Conservation (phyloP, 257 asterid species). For the Nicotiana tomentosiformis region DNA sequence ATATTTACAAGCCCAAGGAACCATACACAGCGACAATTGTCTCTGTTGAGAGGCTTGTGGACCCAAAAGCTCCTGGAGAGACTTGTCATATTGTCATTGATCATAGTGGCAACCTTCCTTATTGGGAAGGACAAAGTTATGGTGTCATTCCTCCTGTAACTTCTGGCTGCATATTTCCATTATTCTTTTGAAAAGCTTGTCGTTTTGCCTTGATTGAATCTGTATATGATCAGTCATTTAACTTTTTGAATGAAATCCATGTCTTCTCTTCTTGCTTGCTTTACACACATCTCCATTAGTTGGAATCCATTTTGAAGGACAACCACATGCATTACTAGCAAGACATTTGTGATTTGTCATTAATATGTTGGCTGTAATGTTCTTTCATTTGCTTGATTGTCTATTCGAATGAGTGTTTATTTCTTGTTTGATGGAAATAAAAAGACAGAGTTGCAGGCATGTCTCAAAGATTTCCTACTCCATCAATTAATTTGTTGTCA, state of each 20-base stretch:
- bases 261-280: too few relatives aligned
- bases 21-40: constrained; percentile 77
- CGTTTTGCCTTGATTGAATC: not conserved
- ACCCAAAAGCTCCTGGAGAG: constrained; percentile 97
- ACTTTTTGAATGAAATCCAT: not conserved
- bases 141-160: constrained; percentile 93
- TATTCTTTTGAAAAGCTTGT: constrained; percentile 1
- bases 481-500: not conserved
- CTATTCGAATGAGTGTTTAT: not conserved
- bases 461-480: too few relatives aligned
- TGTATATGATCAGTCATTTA: not conserved
- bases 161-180: constrained; percentile 6
- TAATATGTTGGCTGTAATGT: not conserved
- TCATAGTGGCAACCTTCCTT: constrained; percentile 87
- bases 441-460: not conserved
- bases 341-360: not conserved
- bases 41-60: constrained; percentile 83
- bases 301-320: not conserved
- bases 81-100: constrained; percentile 91
- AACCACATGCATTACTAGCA: not conserved
- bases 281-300: too few relatives aligned
- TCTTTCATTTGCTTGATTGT: not conserved
- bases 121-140: constrained; percentile 98
- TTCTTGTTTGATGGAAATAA: not conserved
- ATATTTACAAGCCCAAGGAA: constrained; percentile 70